Base-by-base conservation (phyloP, 441 rosid species). In the Euphorbia celastroides region DNA sequence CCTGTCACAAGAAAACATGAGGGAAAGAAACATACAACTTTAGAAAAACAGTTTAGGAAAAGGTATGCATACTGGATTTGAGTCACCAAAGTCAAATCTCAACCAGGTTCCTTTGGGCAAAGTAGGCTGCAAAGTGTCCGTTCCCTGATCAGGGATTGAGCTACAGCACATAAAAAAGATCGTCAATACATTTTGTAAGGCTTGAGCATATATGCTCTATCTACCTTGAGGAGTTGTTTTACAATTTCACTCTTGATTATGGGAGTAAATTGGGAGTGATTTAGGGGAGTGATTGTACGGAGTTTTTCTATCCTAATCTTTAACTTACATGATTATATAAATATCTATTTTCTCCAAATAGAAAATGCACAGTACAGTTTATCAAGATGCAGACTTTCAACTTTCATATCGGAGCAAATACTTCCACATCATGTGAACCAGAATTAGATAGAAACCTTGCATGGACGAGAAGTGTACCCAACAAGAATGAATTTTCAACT, bases 41-140 rank as follows among this genome's bases (percentile, higher is more conserved):
- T 65, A 55, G 57, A 36, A 41, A 26, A 55, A 28, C 11, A 70
- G 17, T 23, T 70, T 16, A 61, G 55, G 51, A 66, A 54, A 48
- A 32, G 50, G 17, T 59, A 67, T 23, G 22, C 70, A 73, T 89
- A 94, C 99, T 84, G 87, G 97, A 79, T 92, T 96, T 64, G 91
- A 76, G 77, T 94, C 98, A 63, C 86, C 83, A 57, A 94, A 89
- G 78, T 89, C 94, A 73, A 92, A 92, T 75, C 80, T 86, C 80
- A 76, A 67, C 97, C 98, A 94, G 67, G 74, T 87, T 81, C 98
- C 99, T 66, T 75, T 80, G 11, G 97, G 97, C 38, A 92, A 72
- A 54, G 78, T 6, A 46, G 72, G 82, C 38, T 83, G 79, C 72
- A 81, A 65, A 64, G 70, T 76, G 55, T 81, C 87, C 26, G 80